A percentile compares a stretch with the other conserved stretches of the same genome.
Conservation (phyloP, 1,139 yeast species). For the Hanseniaspora uvarum region DNA sequence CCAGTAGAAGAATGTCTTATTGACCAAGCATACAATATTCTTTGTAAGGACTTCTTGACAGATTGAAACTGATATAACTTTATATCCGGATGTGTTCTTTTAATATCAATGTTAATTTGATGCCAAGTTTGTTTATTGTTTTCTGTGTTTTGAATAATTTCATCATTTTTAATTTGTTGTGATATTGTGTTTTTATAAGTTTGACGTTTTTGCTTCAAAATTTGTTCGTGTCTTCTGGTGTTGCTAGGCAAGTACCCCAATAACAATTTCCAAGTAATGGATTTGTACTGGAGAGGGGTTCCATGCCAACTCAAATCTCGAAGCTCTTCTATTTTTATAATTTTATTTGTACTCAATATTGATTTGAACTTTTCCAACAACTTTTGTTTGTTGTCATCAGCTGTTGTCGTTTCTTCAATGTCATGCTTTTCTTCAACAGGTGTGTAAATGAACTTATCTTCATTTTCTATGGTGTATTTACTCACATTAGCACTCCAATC, state of each 20-base stretch:
- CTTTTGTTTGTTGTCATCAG: conserved; percentile 33
- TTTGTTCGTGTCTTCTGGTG: conserved; percentile 57
- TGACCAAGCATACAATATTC: conserved; percentile 86
- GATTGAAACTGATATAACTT: conserved; percentile 57
- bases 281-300: conserved; percentile 69
- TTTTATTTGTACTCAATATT: conserved; percentile 46
- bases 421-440: neutral
- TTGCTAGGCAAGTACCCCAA: conserved; percentile 87
- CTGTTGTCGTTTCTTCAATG: neutral
- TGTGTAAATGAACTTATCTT: conserved; percentile 23
- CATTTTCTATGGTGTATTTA: conserved; percentile 32
- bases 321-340: conserved; percentile 56
- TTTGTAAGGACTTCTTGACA: conserved; percentile 70
- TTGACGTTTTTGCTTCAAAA: conserved; percentile 68
- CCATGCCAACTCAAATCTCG: conserved; percentile 90
- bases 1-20: conserved; percentile 97
- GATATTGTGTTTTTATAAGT: conserved; percentile 68
- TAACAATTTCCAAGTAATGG: conserved; percentile 79
- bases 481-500: conserved; percentile 89
- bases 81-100: conserved; percentile 83
- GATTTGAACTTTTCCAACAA: conserved; percentile 56
- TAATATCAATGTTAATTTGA: conserved; percentile 90
- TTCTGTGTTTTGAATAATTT: conserved; percentile 45
- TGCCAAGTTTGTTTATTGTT: conserved; percentile 83
- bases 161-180: conserved; percentile 23